Conservation (phyloP, 2,329 filamentous ascomycete genomes). For the Fusarium albidum region DNA sequence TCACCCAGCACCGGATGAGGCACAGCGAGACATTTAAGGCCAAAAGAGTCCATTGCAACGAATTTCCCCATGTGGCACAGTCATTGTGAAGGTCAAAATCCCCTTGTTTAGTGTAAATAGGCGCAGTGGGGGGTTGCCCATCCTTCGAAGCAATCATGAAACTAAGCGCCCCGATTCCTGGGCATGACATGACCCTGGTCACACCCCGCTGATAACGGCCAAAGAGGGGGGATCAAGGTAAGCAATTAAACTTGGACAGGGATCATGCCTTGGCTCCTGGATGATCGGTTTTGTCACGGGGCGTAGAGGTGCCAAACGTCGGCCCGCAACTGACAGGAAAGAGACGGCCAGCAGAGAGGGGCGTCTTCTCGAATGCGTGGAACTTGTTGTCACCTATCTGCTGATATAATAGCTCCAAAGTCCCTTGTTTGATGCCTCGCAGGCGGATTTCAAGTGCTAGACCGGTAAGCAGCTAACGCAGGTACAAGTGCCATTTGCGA, state of each 20-base stretch:
- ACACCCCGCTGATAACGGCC: constrained; percentile 29
- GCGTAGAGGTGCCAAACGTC: background rate
- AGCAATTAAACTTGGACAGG: constrained; percentile 33
- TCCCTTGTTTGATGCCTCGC: background rate
- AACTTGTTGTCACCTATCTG: constrained; percentile 13
- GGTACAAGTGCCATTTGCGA: constrained; percentile 23
- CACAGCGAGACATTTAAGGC: constrained; percentile 35
- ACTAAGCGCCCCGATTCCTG: constrained; percentile 28
- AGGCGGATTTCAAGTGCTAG: constrained; percentile 9
- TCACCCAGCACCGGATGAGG: constrained; percentile 17
- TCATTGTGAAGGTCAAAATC: constrained; percentile 20
- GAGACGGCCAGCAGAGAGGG: constrained; percentile 6
- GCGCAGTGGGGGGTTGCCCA: constrained; percentile 28
- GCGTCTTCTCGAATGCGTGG: constrained; percentile 7
- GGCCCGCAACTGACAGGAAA: constrained; percentile 8
- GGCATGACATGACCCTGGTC: constrained; percentile 23
- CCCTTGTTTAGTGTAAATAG: constrained; percentile 36
- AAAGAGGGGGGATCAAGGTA: constrained; percentile 27
- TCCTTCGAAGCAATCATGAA: constrained; percentile 37
- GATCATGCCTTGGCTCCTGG: constrained; percentile 15
- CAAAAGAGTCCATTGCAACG: constrained; percentile 14
- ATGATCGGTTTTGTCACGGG: constrained; percentile 20
- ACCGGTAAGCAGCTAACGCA: constrained; percentile 31
- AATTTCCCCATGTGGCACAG: constrained; percentile 20
- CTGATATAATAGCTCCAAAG: constrained; percentile 4